Evolutionary conservation across 2,329 filamentous ascomycete species (phyloP).

Genomic region (Aspergillus jensenii): DNA sequence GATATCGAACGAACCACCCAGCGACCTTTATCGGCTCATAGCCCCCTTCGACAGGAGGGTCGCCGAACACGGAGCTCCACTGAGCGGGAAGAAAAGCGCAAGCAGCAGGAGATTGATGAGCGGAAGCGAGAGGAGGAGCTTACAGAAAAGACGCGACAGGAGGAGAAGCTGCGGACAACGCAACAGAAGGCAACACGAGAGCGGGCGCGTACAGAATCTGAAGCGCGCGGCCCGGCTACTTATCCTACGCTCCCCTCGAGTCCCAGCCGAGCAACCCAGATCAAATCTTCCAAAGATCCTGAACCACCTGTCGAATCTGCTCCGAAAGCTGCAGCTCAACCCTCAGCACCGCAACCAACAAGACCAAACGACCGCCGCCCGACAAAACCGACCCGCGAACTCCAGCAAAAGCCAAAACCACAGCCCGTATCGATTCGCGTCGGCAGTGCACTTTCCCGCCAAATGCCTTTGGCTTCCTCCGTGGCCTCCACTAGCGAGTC

Average conservation of each 20-base stretch:
- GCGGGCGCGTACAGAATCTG: slow-evolving; percentile 32
- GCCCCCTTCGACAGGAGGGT: slow-evolving; percentile 36
- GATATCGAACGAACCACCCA: slow-evolving; percentile 20
- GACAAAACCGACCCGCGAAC: slow-evolving; percentile 44
- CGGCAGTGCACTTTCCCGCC: slow-evolving; percentile 47
- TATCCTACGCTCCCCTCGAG: slow-evolving; percentile 20
- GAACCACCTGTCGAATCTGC: slow-evolving; percentile 28
- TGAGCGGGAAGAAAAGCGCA: slow-evolving; percentile 52
- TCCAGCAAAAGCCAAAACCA: slow-evolving; percentile 45
- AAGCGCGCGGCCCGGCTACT: slow-evolving; percentile 25
- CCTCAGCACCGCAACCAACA: slow-evolving; percentile 19
- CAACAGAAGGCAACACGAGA: slow-evolving; percentile 35
- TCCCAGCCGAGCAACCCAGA: slow-evolving; percentile 27
- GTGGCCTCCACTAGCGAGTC: slow-evolving; percentile 59
- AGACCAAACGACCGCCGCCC: slow-evolving; percentile 44
- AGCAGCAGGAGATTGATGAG: slow-evolving; percentile 32
- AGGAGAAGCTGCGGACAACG: slow-evolving; percentile 34
- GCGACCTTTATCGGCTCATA: slow-evolving; percentile 24
- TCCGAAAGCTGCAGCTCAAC: slow-evolving; percentile 27
- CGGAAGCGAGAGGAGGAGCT: slow-evolving; percentile 38
- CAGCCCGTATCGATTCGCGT: slow-evolving; percentile 51
- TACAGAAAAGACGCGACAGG: slow-evolving; percentile 21
- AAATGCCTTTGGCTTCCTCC: slow-evolving; percentile 50
- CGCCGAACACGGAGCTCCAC: slow-evolving; percentile 60
- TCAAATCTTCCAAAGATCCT: slow-evolving; percentile 32